Percentiles rank a stretch among this genome's conserved stretches.
Conservation (phyloP, 495 filamentous ascomycete genomes). For the Neurospora sp. region DNA sequence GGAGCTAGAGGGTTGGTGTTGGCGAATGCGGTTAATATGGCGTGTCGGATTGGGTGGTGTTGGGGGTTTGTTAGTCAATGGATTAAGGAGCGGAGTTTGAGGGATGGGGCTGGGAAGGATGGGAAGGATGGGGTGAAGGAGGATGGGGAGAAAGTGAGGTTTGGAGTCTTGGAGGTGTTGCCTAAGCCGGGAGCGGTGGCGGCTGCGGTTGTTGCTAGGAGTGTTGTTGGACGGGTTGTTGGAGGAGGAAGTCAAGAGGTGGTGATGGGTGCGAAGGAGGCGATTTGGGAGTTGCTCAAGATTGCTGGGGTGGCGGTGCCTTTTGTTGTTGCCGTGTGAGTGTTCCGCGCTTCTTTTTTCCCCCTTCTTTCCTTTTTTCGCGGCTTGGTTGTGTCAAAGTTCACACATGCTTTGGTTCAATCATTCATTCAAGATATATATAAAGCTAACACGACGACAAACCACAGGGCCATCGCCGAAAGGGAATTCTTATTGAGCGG, state of each 20-base stretch:
- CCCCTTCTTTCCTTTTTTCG: neutral
- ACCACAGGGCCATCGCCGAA: slow-evolving; percentile 47
- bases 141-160: neutral
- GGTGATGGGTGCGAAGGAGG: slow-evolving; percentile 12
- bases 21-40: slow-evolving; percentile 83
- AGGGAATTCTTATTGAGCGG: slow-evolving; percentile 44
- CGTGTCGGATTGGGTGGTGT: slow-evolving; percentile 73
- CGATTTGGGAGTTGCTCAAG: slow-evolving; percentile 39
- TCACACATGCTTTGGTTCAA: too few species aligned
- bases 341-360: slow-evolving; percentile 12
- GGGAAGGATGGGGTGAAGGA: neutral
- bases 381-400: neutral
- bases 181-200: slow-evolving; percentile 16
- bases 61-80: slow-evolving; percentile 56
- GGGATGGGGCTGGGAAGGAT: neutral
- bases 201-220: slow-evolving; percentile 13
- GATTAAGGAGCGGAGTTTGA: slow-evolving; percentile 30
- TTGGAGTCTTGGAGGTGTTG: slow-evolving; percentile 20
- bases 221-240: slow-evolving; percentile 14
- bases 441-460: slow-evolving; percentile 9
- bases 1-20: slow-evolving; percentile 73
- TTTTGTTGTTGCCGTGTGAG: slow-evolving; percentile 53
- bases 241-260: slow-evolving; percentile 16
- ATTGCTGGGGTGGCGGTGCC: slow-evolving; percentile 40
- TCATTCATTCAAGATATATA: neutral